Evolutionary conservation across 2,329 filamentous ascomycete species (phyloP), one percentile per base, ranked within the genome.

Genomic region (Apiospora saccharicola): DNA sequence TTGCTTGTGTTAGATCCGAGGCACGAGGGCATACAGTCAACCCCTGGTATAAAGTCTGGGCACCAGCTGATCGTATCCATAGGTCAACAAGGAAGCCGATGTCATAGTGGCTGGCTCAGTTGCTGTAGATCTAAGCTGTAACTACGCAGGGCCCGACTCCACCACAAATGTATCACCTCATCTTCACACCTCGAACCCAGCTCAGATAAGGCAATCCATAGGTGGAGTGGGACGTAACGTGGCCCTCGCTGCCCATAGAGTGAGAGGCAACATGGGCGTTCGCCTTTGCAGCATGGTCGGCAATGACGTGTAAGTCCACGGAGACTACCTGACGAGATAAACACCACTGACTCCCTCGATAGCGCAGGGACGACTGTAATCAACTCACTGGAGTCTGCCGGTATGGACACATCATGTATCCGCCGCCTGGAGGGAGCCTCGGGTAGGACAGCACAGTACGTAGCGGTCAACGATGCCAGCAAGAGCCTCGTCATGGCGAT

Each of bases 191-290:
- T 98, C 96, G 0, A 98, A 98, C 78, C 94, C 94, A 68, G 91
- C 95, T 10, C 85, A 86, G 19, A 97, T 98, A 75, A 90, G 85
- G 47, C 94, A 97, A 79, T 94, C 93, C 0, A 89, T 98, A 10
- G 96, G 96, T 16, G 96, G 96, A 8, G 96, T 98, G 10, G 96
- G 94, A 8, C 92, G 95, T 78, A 98, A 98, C 78, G 94, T 98
- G 64, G 94, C 96, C 22, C 88, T 94, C 68, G 95, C 96, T 64
- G 92, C 94, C 0, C 93, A 95, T 76, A 88, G 91, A 44, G 87
- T 87, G 19, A 88, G 93, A 73, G 90, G 89, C 10, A 79, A 83
- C 24, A 82, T 83, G 53, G 89, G 87, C 19, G 93, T 96, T 10
- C 88, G 90, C 30, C 89, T 98, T 22, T 95, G 92, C 82, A 97